phyloP scores from a whole-genome alignment of 352 stramenopile genomes.

The Globisporangium acanthophoron region DNA sequence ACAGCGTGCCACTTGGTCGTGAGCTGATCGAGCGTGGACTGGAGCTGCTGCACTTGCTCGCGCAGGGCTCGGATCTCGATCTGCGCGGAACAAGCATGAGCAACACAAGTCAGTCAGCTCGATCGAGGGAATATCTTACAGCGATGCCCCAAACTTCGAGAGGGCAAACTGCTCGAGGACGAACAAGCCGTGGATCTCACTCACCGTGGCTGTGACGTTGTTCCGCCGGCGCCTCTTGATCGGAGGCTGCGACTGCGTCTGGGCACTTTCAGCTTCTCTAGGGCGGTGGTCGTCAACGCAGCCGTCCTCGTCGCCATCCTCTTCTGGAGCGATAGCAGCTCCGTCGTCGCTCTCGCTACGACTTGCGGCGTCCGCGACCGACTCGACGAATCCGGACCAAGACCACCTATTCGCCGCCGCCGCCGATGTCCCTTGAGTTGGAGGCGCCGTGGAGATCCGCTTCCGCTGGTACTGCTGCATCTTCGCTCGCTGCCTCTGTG shows the following conservation, averaged over 20 bases:
- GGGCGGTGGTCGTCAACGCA: neutral
- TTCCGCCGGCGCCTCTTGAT: slow-evolving; percentile 7
- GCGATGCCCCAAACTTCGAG: too few relatives aligned
- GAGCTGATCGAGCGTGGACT: slow-evolving; percentile 1
- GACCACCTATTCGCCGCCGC: too few relatives aligned
- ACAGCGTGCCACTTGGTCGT: neutral
- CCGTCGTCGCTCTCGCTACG: neutral
- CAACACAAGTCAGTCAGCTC: neutral
- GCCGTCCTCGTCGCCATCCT: neutral
- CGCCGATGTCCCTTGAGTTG: neutral
- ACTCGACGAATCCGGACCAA: too few relatives aligned
- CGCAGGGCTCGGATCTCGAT: slow-evolving; percentile 8
- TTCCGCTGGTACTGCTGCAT: neutral
- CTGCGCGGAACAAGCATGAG: neutral
- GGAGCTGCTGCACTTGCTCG: neutral
- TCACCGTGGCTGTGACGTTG: slow-evolving; percentile 7
- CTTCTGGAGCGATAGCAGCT: neutral
- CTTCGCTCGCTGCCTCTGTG: neutral
- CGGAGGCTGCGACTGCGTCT: neutral
- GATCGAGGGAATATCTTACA: neutral
- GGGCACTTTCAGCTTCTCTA: neutral
- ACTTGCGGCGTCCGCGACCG: too few relatives aligned
- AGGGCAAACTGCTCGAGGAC: neutral
- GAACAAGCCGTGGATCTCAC: neutral
- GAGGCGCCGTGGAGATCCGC: neutral